Base-by-base conservation (phyloP, 1,139 yeast genomes). In the Suhomyces atakaporum region DNA sequence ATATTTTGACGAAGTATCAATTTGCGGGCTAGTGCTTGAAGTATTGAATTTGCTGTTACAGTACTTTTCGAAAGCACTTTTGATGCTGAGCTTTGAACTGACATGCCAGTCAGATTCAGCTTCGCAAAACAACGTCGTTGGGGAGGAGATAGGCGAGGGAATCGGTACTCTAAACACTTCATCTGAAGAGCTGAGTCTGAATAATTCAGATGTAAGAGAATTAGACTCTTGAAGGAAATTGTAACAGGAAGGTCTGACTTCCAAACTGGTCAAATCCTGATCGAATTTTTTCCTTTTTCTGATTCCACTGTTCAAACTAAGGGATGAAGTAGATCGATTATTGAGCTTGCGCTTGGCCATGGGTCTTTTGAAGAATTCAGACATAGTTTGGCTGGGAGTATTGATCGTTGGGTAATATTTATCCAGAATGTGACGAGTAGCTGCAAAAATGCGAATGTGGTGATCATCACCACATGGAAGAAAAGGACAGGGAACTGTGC, bases 251-350 rank as follows among this genome's bases (percentile, higher is more conserved):
- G n/a, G 11, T 23, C 10, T 29, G 9, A 34, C 33, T 9, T 29
- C 30, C 16, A 34, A 15, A 21, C 33, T 29, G 5, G 38, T 34
- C 26, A 34, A 21, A 9, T 34, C 33, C 5, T 11, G 20, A 3
- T 24, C 18, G 7, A 16, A 10, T 23, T 32, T 27, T 8, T 7
- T 22, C 10, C 31, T 13, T 11, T 31, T 31, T 4, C 16, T 14
- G 4, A 26, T 5, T 7, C 29, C 29, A 9, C 25, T n/a, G n/a
- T 13, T 16, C 11, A 32, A 20, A 2, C n/a, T n/a, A n/a, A n/a
- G n/a, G n/a, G n/a, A n/a, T n/a, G n/a, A n/a, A n/a, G n/a, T n/a
- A n/a, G 27, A 12, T 2, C 11, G 23, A 12, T 22, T 16, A 11
- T 21, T 19, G 8, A n/a, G 15, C 2, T 16, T 14, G 6, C 35